Evolutionary conservation across 2,329 filamentous ascomycete genomes (phyloP), one percentile per base, ranked within the genome.

Genomic region (Coleophoma eucalyptorum): DNA sequence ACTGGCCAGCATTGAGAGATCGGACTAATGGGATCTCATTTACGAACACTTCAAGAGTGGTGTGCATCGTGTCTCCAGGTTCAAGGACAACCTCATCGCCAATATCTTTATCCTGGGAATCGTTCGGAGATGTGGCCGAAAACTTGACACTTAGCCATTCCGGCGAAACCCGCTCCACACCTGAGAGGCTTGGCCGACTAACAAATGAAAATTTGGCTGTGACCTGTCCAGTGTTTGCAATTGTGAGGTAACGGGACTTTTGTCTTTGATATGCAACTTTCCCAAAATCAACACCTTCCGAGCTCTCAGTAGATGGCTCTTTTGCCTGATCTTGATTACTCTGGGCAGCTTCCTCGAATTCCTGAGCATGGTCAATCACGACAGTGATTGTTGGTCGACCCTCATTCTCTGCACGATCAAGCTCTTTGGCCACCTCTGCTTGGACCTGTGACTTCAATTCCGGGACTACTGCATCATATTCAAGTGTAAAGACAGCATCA

Each of bases 351-450:
- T 68, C 63, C 15, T 65, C 64, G 20, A 61, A 50, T 7, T 65
- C 61, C n/a, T 74, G 67, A 19, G 69, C 68, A 18, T 71, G 70
- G 44, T 97, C 93, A 0, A 95, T 81, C 1, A 97, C 85, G 32
- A 97, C 76, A 0, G 90, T 94, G 41, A 96, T 79, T 2, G 80
- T 83, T 0, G 94, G 94, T 1, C 93, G 79, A 0, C 87, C 83
- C 69, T 97, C 93, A 55, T 97, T 97, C 66, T 97, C 93, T 1
- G 86, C 89, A 43, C 90, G 86, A 64, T 99, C 94, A 7, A 97
- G 75, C 62, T 96, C 89, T 50, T 88, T 81, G 1, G 89, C 92
- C 12, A 97, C 89, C 63, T 97, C 91, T 50, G 89, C 83, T 55
- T 96, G 88, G 0, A 97, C 77, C 55, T 83, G 86, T 1, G 90